Evolutionary conservation across 1,284 basidiomycete genomes (phyloP).

Genomic region (Leucoagaricus sp.): DNA sequence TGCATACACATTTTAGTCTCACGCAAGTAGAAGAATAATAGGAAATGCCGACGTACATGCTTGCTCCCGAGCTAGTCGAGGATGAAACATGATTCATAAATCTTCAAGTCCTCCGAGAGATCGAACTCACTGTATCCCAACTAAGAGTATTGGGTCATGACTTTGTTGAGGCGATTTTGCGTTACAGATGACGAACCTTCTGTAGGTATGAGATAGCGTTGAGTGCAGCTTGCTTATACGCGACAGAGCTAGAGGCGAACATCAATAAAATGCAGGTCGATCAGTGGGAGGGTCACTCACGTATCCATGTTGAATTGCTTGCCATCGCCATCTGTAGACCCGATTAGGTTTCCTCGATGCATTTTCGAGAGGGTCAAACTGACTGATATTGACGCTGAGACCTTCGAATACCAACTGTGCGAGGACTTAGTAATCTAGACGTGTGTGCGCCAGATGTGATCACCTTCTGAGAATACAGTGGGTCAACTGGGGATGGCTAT

Average conservation of each 20-base stretch:
- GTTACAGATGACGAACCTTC: constrained; percentile 50
- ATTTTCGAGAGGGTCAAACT: constrained; percentile 22
- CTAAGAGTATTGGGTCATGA: constrained; percentile 31
- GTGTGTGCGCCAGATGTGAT: too few relatives aligned
- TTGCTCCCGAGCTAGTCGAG: constrained; percentile 65
- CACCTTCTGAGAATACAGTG: constrained; percentile 69
- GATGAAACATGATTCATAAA: neutral
- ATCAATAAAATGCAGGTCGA: neutral
- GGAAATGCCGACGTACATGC: constrained; percentile 49
- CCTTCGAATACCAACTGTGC: constrained; percentile 69
- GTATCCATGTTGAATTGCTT: constrained; percentile 80
- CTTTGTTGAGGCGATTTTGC: too few relatives aligned
- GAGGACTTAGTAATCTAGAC: neutral
- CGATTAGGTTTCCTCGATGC: neutral
- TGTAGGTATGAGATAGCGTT: constrained; percentile 76
- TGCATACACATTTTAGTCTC: neutral
- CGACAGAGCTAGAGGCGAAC: constrained; percentile 48
- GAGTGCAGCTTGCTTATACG: constrained; percentile 78
- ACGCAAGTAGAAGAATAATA: neutral
- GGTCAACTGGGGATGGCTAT: constrained; percentile 75
- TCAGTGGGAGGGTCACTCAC: constrained; percentile 36
- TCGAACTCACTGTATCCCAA: constrained; percentile 62
- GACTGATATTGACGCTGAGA: constrained; percentile 71
- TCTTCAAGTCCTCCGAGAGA: neutral
- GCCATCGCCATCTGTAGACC: constrained; percentile 60